Percentiles rank a stretch among this genome's conserved stretches.
Conservation (phyloP, 2,329 filamentous ascomycete species). For the Epichloe festucae region DNA sequence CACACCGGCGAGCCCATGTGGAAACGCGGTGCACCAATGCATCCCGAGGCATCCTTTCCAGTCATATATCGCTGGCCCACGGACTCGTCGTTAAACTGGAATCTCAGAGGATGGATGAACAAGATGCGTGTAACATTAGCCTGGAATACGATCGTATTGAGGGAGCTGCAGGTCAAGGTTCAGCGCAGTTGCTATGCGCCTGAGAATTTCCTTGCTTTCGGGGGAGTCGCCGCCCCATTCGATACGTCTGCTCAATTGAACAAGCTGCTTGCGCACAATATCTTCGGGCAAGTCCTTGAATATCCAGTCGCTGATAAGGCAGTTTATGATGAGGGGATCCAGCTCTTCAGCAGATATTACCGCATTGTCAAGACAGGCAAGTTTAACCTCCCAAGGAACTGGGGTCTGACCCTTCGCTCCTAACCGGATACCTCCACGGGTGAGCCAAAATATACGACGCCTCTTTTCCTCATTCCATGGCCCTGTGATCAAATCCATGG, state of each 20-base stretch:
- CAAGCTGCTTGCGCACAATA: conserved; percentile 13
- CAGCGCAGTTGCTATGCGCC: conserved; percentile 5
- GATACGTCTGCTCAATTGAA: conserved; percentile 15
- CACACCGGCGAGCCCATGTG: neutral
- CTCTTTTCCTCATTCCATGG: conserved; percentile 27
- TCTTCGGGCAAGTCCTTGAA: conserved; percentile 18
- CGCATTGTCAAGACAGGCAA: conserved; percentile 24
- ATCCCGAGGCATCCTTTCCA: too few relatives aligned
- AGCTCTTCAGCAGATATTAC: conserved; percentile 17
- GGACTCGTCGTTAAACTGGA: too few relatives aligned
- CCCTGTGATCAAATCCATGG: conserved; percentile 25
- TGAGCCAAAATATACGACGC: conserved; percentile 33
- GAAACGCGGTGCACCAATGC: too few relatives aligned
- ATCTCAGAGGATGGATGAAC: neutral
- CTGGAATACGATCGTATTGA: neutral
- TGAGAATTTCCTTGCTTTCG: conserved; percentile 13
- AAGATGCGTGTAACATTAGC: neutral
- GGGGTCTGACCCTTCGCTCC: conserved; percentile 13
- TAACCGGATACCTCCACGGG: conserved; percentile 24
- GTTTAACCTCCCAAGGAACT: conserved; percentile 29
- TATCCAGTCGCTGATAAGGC: conserved; percentile 17
- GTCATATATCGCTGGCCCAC: too few relatives aligned
- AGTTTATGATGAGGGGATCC: conserved; percentile 17
- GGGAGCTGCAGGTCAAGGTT: conserved; percentile 7
- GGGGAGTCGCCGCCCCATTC: conserved; percentile 19